Base-by-base conservation (phyloP, 208 protist species). In the Wallacemonas sp. region DNA sequence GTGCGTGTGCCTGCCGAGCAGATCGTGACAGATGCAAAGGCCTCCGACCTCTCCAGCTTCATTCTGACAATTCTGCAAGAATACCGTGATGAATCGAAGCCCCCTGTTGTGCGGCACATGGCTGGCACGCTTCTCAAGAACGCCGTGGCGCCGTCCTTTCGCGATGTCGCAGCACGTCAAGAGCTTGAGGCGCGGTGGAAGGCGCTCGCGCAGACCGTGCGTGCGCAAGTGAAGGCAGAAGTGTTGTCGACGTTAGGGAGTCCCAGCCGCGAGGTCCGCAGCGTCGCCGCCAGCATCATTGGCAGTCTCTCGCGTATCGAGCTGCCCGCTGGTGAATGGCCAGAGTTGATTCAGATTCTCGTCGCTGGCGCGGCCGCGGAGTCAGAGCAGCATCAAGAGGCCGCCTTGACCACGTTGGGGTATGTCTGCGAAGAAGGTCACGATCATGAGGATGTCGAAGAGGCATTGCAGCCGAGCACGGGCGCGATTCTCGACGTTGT, bases 351-450 rank as follows among this genome's bases (percentile, higher is more conserved):
- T 36, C 55, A 81, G 17, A 79, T 82, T 14, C 84, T 99, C 2
- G 62, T 98, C 21, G 44, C 70, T 14, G 97, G 91, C 21, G 80
- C 74, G 12, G 77, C 70, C 6, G 51, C 45, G 19, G 30, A 15
- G n/a, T 77, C 84, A 55, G 77, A 79, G 39, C 64, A 88, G 34
- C 79, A 97, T 67, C 93, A 97, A 70, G 86, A 98, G 72, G 81
- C 95, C n/a, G 90, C 94, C 12, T 93, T 99, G 17, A 91, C 95
- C 30, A 73, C 96, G 21, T 80, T 99, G 31, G 98, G 98, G 17
- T 99, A 98, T 79, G 82, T 99, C 28, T 99, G 97, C 77, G 97
- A 99, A 68, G 97, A 98, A 47, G 89, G 94, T 21, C 80, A 80
- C 65, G 77, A 93, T 60, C 70, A 84, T 70, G 76, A 88, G 19